These are phyloP conservation scores for Ophiosphaerella herpotricha DNA, from an alignment of 2,329 filamentous ascomycete species.

Conservation along the genomic window DNA sequence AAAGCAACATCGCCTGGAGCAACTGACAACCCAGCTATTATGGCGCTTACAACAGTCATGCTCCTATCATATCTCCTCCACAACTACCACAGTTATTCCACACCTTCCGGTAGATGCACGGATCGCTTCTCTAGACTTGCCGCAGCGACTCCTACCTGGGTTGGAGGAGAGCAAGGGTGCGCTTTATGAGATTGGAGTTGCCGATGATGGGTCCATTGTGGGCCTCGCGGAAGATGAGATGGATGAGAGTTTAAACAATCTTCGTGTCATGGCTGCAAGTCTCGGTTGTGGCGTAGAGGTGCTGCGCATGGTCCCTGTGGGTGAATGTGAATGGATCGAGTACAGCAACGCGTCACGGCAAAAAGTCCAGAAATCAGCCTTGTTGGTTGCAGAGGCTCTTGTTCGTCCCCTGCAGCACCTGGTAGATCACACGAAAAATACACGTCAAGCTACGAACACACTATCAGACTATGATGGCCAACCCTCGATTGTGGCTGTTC, in stretches of 20 bases:
- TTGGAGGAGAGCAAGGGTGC: conserved; percentile 92
- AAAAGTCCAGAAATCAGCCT: conserved; percentile 48
- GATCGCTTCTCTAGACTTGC: conserved; percentile 60
- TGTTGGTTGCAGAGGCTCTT: conserved; percentile 90
- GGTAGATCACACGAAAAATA: conserved; percentile 19
- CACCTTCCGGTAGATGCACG: conserved; percentile 72
- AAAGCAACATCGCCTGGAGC: conserved; percentile 82
- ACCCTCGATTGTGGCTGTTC: neutral
- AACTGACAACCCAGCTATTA: conserved; percentile 90
- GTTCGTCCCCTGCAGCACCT: conserved; percentile 66
- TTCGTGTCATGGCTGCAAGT: conserved; percentile 89
- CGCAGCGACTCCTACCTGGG: conserved; percentile 66
- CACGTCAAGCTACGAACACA: conserved; percentile 8
- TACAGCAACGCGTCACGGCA: conserved; percentile 38
- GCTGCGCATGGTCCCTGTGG: conserved; percentile 80
- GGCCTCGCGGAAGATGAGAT: conserved; percentile 89
- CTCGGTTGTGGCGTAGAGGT: conserved; percentile 85
- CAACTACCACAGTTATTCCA: conserved; percentile 74
- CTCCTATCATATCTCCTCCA: conserved; percentile 82
- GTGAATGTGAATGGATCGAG: conserved; percentile 77
- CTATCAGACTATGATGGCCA: neutral
- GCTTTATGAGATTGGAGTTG: conserved; percentile 93
- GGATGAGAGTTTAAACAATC: conserved; percentile 83
- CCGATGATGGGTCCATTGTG: conserved; percentile 89
- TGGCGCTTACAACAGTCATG: conserved; percentile 96